phyloP scores from a whole-genome alignment of 306 rosid species.

The Cicer bijugum region DNA sequence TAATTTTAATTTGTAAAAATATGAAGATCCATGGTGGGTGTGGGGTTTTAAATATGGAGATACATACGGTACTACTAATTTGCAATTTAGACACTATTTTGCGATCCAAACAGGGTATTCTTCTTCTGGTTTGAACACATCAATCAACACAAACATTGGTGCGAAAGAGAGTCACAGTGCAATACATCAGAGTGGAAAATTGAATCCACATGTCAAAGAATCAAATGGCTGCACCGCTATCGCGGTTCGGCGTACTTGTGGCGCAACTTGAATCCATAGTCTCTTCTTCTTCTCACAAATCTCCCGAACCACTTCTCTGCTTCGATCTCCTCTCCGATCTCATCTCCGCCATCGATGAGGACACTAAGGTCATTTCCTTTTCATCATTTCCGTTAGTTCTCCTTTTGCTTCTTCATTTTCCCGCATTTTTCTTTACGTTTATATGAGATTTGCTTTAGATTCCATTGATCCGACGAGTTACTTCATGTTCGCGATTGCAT shows the following conservation, averaged over 20 bases:
- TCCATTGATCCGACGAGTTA: conserved; percentile 26
- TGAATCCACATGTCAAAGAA: conserved; percentile 61
- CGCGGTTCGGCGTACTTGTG: conserved; percentile 92
- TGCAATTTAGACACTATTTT: conserved; percentile 6
- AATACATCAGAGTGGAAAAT: conserved; percentile 9
- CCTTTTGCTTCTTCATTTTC: background rate
- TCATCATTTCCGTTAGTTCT: background rate
- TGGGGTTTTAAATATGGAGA: no score
- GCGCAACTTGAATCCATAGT: conserved; percentile 98
- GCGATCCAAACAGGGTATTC: conserved; percentile 30
- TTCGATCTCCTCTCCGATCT: conserved; percentile 99
- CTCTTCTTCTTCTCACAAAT: conserved; percentile 74
- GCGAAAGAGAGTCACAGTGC: background rate
- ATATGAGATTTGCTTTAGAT: conserved; percentile 5
- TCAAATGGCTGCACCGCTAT: conserved; percentile 67
- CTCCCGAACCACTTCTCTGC: conserved; percentile 93
- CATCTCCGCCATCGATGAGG: conserved; percentile 85
- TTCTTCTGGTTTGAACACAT: background rate
- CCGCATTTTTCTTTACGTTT: conserved; percentile 7
- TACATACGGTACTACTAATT: background rate
- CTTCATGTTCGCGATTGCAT: conserved; percentile 19
- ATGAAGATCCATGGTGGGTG: no score
- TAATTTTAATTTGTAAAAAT: no score
- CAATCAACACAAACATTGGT: conserved; percentile 5
- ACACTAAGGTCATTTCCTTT: conserved; percentile 66